Conservation (phyloP, 108 stramenopile species). For the Pseudonitzschia pungens region DNA sequence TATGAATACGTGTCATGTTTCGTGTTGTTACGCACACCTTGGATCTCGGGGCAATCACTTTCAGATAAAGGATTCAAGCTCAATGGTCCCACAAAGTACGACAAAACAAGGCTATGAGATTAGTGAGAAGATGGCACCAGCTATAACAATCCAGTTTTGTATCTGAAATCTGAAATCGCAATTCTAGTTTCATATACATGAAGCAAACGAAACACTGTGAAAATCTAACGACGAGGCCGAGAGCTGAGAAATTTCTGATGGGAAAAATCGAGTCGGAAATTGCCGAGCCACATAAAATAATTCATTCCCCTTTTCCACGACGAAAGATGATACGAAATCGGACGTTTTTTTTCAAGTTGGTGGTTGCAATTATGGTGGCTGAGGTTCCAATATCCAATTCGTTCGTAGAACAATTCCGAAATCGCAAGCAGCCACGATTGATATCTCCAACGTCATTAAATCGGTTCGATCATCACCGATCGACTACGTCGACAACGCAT, state of each 20-base stretch:
- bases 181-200: no score
- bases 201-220: neutral
- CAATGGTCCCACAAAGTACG: no score
- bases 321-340: neutral
- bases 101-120: no score
- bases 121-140: no score
- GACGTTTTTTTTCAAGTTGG: neutral
- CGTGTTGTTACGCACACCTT: no score
- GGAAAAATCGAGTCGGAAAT: neutral
- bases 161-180: no score
- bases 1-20: no score
- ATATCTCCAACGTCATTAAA: neutral
- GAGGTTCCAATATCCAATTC: neutral
- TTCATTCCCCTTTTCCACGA: neutral
- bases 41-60: no score
- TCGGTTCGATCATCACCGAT: neutral
- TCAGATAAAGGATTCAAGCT: no score
- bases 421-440: neutral
- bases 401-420: neutral
- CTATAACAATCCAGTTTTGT: no score
- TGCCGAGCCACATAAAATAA: neutral
- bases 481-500: neutral
- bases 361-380: neutral
- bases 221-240: neutral
- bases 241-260: neutral